Percentiles rank a stretch among this genome's conserved stretches.
Evolutionary conservation across 768 basidiomycete genomes (phyloP).

Genomic region (Boletus rubropictus): DNA sequence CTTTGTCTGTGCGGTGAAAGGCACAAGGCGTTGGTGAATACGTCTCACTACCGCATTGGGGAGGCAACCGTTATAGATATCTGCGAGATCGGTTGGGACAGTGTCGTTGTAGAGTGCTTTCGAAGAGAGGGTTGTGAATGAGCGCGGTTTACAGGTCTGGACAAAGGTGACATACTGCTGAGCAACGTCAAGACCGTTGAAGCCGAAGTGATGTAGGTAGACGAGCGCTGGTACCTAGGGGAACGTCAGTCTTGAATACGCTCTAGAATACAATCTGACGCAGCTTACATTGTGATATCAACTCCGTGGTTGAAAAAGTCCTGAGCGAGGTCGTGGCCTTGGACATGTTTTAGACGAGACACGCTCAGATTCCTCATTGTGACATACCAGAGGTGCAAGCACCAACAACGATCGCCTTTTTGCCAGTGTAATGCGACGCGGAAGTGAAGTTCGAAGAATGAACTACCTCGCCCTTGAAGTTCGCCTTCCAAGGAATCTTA

Average conservation of each 20-base stretch:
- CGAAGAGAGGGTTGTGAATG: background rate
- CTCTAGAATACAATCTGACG: background rate
- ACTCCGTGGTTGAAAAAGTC: conserved; percentile 30
- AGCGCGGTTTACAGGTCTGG: background rate
- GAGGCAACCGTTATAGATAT: conserved; percentile 13
- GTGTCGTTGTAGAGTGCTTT: conserved; percentile 16
- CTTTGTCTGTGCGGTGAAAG: conserved; percentile 19
- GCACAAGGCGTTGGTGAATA: conserved; percentile 18
- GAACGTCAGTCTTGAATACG: background rate
- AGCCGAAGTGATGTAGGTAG: conserved; percentile 19
- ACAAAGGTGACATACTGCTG: conserved; percentile 3
- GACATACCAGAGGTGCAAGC: conserved; percentile 56
- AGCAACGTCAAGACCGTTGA: conserved; percentile 5
- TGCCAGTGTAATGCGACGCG: conserved; percentile 47
- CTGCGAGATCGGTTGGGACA: conserved; percentile 21
- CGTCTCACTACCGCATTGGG: conserved; percentile 14
- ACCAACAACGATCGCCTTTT: conserved; percentile 64
- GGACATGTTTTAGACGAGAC: conserved; percentile 6
- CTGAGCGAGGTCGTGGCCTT: conserved; percentile 37
- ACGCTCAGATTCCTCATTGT: background rate
- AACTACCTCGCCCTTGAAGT: conserved; percentile 47
- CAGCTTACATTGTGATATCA: conserved; percentile 26
- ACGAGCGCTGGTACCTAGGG: conserved; percentile 23
- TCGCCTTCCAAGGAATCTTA: conserved; percentile 27
- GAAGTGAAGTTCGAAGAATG: conserved; percentile 51